A percentile compares a stretch with the other conserved stretches of the same genome.
These are phyloP conservation scores for Pseudogymnoascus destructans DNA, from an alignment of 2,329 filamentous ascomycete species.

Conservation along the genomic window DNA sequence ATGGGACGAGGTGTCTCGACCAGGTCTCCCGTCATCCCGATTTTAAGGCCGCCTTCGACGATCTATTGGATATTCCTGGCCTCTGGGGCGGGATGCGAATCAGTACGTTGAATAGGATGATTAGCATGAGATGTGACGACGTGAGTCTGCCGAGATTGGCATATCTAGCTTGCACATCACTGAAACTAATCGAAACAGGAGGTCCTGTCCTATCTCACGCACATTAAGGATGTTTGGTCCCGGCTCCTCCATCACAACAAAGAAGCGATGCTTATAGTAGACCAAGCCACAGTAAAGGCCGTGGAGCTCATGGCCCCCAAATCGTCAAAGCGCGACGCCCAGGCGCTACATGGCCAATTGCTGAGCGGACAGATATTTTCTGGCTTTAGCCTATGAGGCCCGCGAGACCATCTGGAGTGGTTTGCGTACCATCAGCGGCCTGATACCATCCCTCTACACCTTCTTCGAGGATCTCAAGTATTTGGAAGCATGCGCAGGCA, in stretches of 20 bases:
- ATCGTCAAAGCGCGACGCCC: slow-evolving; percentile 20
- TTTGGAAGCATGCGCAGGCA: slow-evolving; percentile 22
- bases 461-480: slow-evolving; percentile 28
- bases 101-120: slow-evolving; percentile 21
- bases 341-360: slow-evolving; percentile 21
- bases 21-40: not conserved
- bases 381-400: too few species aligned
- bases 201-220: slow-evolving; percentile 24
- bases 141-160: slow-evolving; percentile 19
- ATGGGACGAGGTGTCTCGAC: not conserved
- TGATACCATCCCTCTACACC: too few species aligned
- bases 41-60: too few species aligned
- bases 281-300: slow-evolving; percentile 24
- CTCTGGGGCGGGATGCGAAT: slow-evolving; percentile 25
- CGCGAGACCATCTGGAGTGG: too few species aligned
- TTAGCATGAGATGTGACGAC: slow-evolving; percentile 25
- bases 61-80: slow-evolving; percentile 25
- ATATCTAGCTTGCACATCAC: not conserved
- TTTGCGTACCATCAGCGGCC: too few species aligned
- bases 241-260: too few species aligned
- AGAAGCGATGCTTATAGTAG: slow-evolving; percentile 22
- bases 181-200: slow-evolving; percentile 17
- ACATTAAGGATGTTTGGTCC: too few species aligned
- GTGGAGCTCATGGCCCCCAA: slow-evolving; percentile 26
- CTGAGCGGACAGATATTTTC: too few species aligned